A percentile compares a stretch with the other conserved stretches of the same genome.
These are phyloP conservation scores for Tetrahymena elliotti DNA, from an alignment of 73 alveolate genomes.

Conservation along the genomic window DNA sequence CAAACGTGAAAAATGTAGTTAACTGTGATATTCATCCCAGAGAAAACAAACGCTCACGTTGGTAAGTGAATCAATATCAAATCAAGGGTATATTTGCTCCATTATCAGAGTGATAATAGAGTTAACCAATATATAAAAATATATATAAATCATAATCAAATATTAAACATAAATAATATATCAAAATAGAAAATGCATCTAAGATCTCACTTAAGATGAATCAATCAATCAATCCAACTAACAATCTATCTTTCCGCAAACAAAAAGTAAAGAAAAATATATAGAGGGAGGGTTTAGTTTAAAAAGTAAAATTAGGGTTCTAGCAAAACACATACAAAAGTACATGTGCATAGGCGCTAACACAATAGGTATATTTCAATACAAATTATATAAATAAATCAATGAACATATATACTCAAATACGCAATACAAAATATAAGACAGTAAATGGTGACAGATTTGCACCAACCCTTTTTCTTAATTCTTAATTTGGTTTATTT, in stretches of 20 bases:
- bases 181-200: background rate
- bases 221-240: background rate
- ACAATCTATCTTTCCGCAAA: background rate
- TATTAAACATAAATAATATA: background rate
- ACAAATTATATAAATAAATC: background rate
- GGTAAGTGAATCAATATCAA: background rate
- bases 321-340: background rate
- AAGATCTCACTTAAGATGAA: background rate
- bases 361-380: background rate
- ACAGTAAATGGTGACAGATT: constrained; percentile 1
- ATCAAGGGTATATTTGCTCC: background rate
- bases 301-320: background rate
- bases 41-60: background rate
- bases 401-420: background rate
- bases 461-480: background rate
- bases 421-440: background rate
- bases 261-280: background rate
- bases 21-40: background rate
- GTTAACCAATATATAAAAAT: background rate
- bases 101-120: background rate
- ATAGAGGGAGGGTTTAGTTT: background rate
- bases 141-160: background rate
- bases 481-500: no score
- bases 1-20: background rate
- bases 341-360: background rate